phyloP scores from a whole-genome alignment of 139 green algal species.

The Gonium pectorale region DNA sequence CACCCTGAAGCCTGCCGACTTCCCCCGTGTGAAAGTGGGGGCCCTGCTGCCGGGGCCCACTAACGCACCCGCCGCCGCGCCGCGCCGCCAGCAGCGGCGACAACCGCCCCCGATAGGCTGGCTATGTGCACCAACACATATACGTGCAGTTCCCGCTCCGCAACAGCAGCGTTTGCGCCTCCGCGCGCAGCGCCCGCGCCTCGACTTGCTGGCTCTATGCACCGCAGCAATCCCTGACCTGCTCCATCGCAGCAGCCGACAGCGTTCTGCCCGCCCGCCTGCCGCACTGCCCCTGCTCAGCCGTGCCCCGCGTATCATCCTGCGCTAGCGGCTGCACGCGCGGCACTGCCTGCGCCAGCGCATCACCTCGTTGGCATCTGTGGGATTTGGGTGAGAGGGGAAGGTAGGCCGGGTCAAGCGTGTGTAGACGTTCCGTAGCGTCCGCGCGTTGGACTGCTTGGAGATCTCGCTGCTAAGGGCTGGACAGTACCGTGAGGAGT shows the following conservation, averaged over 20 bases:
- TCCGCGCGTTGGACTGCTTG: too few species aligned
- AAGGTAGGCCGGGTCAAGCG: too few species aligned
- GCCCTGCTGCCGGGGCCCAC: not conserved
- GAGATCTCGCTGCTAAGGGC: not conserved
- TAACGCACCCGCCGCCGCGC: constrained; percentile 3
- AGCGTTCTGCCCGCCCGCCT: not conserved
- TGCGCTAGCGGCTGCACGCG: not conserved
- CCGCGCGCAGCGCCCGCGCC: not conserved
- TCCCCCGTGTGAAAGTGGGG: not conserved
- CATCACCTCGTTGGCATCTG: constrained; percentile 26
- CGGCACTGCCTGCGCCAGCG: not conserved
- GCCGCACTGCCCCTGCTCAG: not conserved
- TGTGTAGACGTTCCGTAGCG: too few species aligned
- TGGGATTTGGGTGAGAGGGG: not conserved
- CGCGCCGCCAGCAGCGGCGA: too few species aligned
- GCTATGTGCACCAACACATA: constrained; percentile 30
- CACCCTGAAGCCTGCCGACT: not conserved
- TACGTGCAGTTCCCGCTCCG: constrained; percentile 14
- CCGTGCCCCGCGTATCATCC: not conserved
- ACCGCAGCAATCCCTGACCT: not conserved
- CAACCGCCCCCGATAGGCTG: too few species aligned
- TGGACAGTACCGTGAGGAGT: not conserved
- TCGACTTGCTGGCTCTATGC: not conserved
- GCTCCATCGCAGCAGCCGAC: not conserved
- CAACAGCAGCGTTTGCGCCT: not conserved